phyloP scores from a whole-genome alignment of 1,139 yeast genomes.

The Schwanniomyces etchellsii region DNA sequence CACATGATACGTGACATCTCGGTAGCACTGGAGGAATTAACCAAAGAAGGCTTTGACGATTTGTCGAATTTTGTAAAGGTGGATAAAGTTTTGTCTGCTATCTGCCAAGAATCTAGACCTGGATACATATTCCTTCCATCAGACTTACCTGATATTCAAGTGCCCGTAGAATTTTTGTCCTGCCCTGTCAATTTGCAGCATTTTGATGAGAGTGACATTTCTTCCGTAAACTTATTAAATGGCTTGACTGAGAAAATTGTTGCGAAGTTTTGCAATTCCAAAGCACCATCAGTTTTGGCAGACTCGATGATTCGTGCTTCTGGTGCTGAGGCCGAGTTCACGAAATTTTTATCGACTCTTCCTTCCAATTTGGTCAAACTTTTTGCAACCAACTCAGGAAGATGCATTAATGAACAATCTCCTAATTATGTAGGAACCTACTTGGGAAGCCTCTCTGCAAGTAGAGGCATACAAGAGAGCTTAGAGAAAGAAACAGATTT shows the following conservation, averaged over 20 bases:
- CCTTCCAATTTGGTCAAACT: conserved; percentile 23
- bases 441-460: conserved; percentile 35
- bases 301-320: conserved; percentile 64
- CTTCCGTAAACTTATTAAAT: conserved; percentile 23
- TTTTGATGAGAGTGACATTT: conserved; percentile 14
- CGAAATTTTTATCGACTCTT: conserved; percentile 37
- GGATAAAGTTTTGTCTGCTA: no score
- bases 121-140: no score
- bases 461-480: conserved; percentile 15
- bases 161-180: no score
- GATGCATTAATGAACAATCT: conserved; percentile 57
- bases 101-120: no score
- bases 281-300: conserved; percentile 57
- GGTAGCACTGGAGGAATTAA: no score
- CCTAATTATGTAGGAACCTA: conserved; percentile 61
- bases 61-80: no score
- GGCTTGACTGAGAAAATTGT: conserved; percentile 43
- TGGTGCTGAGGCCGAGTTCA: conserved; percentile 34
- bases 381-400: conserved; percentile 38
- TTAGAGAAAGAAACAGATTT: conserved; percentile 39
- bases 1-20: no score
- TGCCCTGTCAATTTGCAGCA: conserved; percentile 4
- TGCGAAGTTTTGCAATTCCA: conserved; percentile 42
- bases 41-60: no score
- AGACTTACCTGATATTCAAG: no score